Evolutionary conservation across 23 red algal species (phyloP).

Genomic region (Cyanidium caldarium): DNA sequence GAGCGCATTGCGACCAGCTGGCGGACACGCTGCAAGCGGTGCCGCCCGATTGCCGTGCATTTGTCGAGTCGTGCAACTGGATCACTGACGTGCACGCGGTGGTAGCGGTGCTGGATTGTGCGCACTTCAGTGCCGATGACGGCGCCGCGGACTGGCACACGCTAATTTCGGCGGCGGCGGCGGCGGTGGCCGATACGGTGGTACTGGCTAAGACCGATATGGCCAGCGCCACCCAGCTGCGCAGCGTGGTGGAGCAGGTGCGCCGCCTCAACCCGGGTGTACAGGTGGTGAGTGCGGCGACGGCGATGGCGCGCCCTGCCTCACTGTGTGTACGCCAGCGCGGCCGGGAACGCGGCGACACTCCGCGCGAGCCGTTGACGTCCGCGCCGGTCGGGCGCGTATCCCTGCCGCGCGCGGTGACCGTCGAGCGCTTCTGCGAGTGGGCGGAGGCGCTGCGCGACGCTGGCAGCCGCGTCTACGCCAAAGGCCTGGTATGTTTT

Average conservation of each 20-base stretch:
- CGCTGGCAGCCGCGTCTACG: too few relatives aligned
- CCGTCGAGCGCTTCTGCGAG: too few relatives aligned
- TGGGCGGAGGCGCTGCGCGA: too few relatives aligned
- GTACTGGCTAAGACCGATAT: not conserved
- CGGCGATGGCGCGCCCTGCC: not conserved
- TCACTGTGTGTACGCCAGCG: not conserved
- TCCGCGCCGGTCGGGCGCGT: too few relatives aligned
- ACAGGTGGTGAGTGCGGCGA: not conserved
- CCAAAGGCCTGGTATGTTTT: too few relatives aligned
- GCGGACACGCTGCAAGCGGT: too few relatives aligned
- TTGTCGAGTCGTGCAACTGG: not conserved
- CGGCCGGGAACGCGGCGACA: not conserved
- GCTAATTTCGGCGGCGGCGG: not conserved
- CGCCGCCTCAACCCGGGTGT: not conserved
- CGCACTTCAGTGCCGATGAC: not conserved
- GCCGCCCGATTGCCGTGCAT: not conserved
- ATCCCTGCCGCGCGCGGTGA: too few relatives aligned
- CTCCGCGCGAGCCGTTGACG: too few relatives aligned
- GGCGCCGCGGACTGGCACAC: too few relatives aligned
- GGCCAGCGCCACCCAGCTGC: not conserved
- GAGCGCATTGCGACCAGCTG: too few relatives aligned
- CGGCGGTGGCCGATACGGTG: not conserved
- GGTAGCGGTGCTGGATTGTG: not conserved
- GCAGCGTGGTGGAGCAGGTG: not conserved
- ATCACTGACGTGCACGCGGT: not conserved